These are phyloP conservation scores for Cyclanthera cordifolia DNA, from an alignment of 306 rosid species.

Conservation along the genomic window DNA sequence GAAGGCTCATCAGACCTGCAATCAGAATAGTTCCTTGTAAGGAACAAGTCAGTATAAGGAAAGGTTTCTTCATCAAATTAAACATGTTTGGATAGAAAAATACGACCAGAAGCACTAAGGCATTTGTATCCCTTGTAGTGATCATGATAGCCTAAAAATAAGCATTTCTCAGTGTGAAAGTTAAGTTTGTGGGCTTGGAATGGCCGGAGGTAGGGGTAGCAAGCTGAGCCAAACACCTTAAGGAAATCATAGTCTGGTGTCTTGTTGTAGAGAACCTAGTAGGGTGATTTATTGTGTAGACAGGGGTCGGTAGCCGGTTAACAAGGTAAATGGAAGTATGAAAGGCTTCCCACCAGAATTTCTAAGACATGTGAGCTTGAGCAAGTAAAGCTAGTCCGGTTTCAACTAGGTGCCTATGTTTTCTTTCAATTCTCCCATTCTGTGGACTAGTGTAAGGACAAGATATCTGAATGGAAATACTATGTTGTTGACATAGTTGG, in stretches of 20 bases:
- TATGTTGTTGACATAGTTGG: no score
- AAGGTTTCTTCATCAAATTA: neutral
- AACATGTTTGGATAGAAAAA: neutral
- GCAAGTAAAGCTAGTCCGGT: neutral
- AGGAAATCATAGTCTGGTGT: neutral
- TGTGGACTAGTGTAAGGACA: no score
- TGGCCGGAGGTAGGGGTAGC: neutral
- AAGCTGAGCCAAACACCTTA: neutral
- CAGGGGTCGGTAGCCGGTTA: neutral
- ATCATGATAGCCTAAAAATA: neutral
- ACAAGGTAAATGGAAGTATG: neutral
- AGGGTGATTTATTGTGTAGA: neutral
- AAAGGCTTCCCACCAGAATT: neutral
- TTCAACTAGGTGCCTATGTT: neutral
- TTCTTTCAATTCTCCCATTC: no score
- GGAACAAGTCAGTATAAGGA: no score
- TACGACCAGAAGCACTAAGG: neutral
- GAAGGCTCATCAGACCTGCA: no score
- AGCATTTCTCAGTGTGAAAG: neutral
- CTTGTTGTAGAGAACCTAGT: neutral
- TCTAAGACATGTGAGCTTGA: neutral
- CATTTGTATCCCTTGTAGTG: neutral
- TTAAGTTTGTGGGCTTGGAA: neutral
- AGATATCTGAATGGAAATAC: no score
- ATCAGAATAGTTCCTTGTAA: no score